phyloP scores from a whole-genome alignment of 176 grass and related monocot species.

The Phoenix roebelenii region DNA sequence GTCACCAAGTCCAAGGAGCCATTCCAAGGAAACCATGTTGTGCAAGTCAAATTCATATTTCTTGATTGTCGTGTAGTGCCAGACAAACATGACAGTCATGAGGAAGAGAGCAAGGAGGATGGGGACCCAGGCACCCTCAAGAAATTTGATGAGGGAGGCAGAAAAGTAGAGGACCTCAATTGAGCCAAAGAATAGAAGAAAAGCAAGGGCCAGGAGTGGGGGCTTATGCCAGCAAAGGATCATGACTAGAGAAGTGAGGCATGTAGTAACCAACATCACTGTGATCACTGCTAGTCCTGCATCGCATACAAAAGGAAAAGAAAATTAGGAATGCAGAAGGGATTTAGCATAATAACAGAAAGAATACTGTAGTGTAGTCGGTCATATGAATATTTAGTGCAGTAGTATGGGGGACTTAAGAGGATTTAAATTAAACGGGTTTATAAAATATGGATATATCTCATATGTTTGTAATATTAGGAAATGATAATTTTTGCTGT shows the following conservation, averaged over 20 bases:
- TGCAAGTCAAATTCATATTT: slow-evolving; percentile 94
- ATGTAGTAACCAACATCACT: slow-evolving; percentile 94
- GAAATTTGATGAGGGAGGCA: slow-evolving; percentile 95
- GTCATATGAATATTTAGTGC: no score
- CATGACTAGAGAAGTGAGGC: slow-evolving; percentile 82
- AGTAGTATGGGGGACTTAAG: no score
- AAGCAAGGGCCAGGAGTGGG: slow-evolving; percentile 55
- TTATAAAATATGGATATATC: no score
- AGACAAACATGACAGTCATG: slow-evolving; percentile 72
- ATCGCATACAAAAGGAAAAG: neutral
- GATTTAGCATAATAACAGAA: no score
- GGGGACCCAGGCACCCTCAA: slow-evolving; percentile 86
- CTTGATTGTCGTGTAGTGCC: slow-evolving; percentile 92
- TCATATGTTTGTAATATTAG: no score
- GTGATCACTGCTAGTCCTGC: slow-evolving; percentile 93
- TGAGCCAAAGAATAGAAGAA: slow-evolving; percentile 84
- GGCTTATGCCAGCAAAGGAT: slow-evolving; percentile 80
- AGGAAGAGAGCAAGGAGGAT: slow-evolving; percentile 79
- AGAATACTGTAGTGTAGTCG: no score
- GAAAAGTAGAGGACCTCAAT: slow-evolving; percentile 89
- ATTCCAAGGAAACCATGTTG: slow-evolving; percentile 92
- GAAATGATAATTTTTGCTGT: no score
- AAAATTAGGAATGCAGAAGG: no score
- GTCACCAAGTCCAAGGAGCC: slow-evolving; percentile 85
- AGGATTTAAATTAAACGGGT: no score